Conservation (phyloP, 352 stramenopile genomes). For the Globisporangium middletonii region DNA sequence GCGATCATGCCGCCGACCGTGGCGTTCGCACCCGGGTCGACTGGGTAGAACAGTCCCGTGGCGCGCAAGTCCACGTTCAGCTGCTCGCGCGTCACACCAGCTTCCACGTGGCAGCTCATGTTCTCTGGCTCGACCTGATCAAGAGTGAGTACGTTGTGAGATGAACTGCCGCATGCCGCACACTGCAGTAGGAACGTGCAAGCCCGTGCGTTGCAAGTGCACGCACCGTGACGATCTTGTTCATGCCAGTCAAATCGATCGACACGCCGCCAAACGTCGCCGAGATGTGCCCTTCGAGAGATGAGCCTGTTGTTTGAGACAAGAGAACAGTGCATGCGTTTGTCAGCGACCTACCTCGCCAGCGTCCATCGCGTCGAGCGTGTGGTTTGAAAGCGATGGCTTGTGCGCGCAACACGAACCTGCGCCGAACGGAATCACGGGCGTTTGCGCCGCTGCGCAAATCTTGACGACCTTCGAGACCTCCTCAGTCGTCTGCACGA, state of each 20-base stretch:
- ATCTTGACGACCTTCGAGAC: slow-evolving; percentile 89
- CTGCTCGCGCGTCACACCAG: slow-evolving; percentile 91
- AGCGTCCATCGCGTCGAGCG: too few species aligned
- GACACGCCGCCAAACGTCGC: slow-evolving; percentile 86
- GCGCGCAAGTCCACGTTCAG: slow-evolving; percentile 86
- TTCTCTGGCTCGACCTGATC: slow-evolving; percentile 62
- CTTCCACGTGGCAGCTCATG: slow-evolving; percentile 90
- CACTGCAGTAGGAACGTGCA: too few species aligned
- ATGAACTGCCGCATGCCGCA: background rate
- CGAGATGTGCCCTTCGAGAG: slow-evolving; percentile 95
- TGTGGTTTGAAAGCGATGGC: too few species aligned
- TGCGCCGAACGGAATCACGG: slow-evolving; percentile 94
- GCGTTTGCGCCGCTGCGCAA: slow-evolving; percentile 72
- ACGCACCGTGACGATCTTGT: slow-evolving; percentile 51
- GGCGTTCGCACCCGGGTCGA: slow-evolving; percentile 96
- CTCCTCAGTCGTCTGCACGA: slow-evolving; percentile 83
- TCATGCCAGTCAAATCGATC: slow-evolving; percentile 87
- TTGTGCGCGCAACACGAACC: slow-evolving; percentile 24
- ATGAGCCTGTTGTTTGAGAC: slow-evolving; percentile 52
- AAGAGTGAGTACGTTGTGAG: background rate
- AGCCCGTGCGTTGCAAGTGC: background rate
- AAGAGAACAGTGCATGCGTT: background rate
- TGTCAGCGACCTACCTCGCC: background rate
- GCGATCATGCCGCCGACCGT: slow-evolving; percentile 95
- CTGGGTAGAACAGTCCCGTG: slow-evolving; percentile 92